Evolutionary conservation across 257 asterid species (phyloP).

Genomic region (Scutellaria barbata): DNA sequence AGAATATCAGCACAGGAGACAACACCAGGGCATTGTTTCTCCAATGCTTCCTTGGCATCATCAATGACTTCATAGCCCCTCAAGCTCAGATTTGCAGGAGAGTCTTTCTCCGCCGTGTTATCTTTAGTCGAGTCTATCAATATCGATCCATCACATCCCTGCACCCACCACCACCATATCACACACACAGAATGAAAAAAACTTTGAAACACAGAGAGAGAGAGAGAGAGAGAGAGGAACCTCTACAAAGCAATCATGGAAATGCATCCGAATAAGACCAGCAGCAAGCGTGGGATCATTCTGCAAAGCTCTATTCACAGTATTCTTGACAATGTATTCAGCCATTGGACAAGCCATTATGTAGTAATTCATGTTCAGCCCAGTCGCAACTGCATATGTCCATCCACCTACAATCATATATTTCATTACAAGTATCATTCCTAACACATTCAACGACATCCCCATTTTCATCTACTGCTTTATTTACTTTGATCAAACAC

Average conservation of each 20-base stretch:
- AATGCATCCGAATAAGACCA: slow-evolving; percentile 83
- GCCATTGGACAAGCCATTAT: slow-evolving; percentile 70
- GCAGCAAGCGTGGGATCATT: slow-evolving; percentile 89
- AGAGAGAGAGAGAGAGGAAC: slow-evolving; percentile 29
- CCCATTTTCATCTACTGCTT: slow-evolving; percentile 38
- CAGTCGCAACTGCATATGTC: slow-evolving; percentile 47
- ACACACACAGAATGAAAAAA: not conserved
- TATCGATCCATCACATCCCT: slow-evolving; percentile 94
- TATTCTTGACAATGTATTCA: slow-evolving; percentile 51
- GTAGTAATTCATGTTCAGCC: slow-evolving; percentile 75
- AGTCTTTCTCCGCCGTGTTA: slow-evolving; percentile 91
- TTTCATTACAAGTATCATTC: slow-evolving; percentile 42
- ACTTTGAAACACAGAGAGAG: not conserved
- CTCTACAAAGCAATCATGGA: slow-evolving; percentile 95
- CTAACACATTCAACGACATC: slow-evolving; percentile 31
- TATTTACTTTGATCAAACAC: not conserved
- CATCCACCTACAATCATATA: slow-evolving; percentile 41
- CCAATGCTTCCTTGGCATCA: slow-evolving; percentile 69
- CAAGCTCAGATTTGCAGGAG: slow-evolving; percentile 89
- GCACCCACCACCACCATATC: not conserved
- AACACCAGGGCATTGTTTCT: slow-evolving; percentile 77
- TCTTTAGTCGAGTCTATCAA: slow-evolving; percentile 76
- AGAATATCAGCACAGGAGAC: slow-evolving; percentile 95
- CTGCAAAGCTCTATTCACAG: slow-evolving; percentile 61
- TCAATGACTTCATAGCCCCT: slow-evolving; percentile 82